Conservation (phyloP, 495 filamentous ascomycete species). For the Penicillium turbatum region DNA sequence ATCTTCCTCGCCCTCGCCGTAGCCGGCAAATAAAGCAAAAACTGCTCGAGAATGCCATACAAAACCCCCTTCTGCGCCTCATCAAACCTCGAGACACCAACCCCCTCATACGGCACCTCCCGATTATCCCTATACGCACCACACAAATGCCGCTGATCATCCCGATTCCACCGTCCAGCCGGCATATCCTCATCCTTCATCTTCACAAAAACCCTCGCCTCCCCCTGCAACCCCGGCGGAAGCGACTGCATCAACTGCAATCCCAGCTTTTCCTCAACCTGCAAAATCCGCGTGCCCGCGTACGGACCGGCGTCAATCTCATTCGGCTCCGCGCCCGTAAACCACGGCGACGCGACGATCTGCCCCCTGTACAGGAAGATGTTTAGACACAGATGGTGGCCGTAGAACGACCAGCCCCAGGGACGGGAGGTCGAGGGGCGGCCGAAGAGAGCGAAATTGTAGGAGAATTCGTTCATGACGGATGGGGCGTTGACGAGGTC, state of each 20-base stretch:
- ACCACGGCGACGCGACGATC: conserved; percentile 64
- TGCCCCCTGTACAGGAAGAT: conserved; percentile 58
- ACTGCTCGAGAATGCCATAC: conserved; percentile 53
- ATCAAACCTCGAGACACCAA: conserved; percentile 42
- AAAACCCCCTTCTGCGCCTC: conserved; percentile 49
- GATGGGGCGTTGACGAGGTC: conserved; percentile 55
- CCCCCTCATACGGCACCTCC: conserved; percentile 68
- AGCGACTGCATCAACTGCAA: conserved; percentile 66
- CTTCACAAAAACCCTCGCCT: conserved; percentile 52
- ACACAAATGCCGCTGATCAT: conserved; percentile 68
- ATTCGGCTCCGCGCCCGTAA: conserved; percentile 75
- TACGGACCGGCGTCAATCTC: conserved; percentile 61
- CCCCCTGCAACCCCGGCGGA: conserved; percentile 36
- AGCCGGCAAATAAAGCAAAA: conserved; percentile 59
- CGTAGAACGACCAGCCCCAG: conserved; percentile 74
- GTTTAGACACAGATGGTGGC: conserved; percentile 69
- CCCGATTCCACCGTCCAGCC: conserved; percentile 65
- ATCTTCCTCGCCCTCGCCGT: conserved; percentile 48
- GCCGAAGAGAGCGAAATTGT: conserved; percentile 67
- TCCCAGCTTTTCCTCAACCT: conserved; percentile 59
- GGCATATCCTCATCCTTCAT: conserved; percentile 61
- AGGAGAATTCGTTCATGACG: conserved; percentile 69
- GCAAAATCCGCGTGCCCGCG: conserved; percentile 57
- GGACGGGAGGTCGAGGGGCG: conserved; percentile 46
- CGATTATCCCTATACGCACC: conserved; percentile 75